Conservation (phyloP, 148 eudicot species). For the Arctostaphylos glauca region DNA sequence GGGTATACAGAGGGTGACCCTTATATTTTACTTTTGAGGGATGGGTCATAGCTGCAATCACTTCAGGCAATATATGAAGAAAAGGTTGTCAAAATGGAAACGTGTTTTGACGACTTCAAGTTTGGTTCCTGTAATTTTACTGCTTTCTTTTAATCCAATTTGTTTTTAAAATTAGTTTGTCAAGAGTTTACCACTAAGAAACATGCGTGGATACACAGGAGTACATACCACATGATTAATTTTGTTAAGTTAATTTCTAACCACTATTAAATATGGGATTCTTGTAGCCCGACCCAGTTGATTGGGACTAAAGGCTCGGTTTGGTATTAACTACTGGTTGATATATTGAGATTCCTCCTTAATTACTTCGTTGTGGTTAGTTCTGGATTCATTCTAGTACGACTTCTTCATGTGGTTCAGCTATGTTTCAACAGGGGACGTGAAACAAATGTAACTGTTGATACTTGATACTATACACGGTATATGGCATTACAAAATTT, state of each 20-base stretch:
- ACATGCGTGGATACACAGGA: neutral
- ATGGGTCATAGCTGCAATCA: neutral
- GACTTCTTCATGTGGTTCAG: slow-evolving; percentile 18
- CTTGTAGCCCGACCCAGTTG: neutral
- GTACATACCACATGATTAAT: slow-evolving; percentile 1
- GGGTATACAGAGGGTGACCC: neutral
- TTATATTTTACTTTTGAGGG: neutral
- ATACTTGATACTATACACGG: slow-evolving; percentile 22
- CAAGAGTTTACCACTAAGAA: neutral
- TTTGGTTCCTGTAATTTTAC: neutral
- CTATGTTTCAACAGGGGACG: slow-evolving; percentile 13
- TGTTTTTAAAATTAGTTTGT: neutral
- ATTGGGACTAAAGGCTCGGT: no score
- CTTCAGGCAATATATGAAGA: neutral
- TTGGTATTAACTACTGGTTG: neutral
- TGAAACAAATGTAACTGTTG: slow-evolving; percentile 18
- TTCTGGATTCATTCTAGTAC: neutral
- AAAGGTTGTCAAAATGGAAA: neutral
- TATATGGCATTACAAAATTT: slow-evolving; percentile 32
- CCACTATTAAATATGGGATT: neutral
- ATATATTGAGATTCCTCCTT: slow-evolving; percentile 1
- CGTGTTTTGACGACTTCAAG: neutral
- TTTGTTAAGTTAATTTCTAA: neutral
- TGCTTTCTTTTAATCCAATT: neutral
- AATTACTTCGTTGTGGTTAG: neutral